These are phyloP conservation scores for Chlorella sorokiniana DNA, from an alignment of 139 green algal species.

Conservation along the genomic window DNA sequence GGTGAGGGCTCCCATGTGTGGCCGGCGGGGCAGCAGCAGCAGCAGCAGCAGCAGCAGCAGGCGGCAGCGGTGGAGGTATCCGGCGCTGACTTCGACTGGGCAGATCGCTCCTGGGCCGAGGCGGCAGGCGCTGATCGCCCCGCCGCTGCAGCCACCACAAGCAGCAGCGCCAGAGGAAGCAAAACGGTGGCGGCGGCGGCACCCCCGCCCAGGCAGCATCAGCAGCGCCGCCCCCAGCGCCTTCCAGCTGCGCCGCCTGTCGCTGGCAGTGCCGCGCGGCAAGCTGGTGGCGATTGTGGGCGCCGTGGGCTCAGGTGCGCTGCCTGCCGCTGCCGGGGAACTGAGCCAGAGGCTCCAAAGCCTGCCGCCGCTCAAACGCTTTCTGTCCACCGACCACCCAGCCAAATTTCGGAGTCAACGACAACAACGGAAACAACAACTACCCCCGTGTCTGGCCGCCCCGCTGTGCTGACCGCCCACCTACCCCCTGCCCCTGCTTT, in stretches of 20 bases:
- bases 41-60: not conserved
- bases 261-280: conserved; percentile 50
- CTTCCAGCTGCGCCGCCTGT: conserved; percentile 16
- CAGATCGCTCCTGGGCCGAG: conserved; percentile 32
- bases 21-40: not conserved
- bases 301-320: conserved; percentile 50
- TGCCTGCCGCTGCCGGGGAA: too few relatives aligned
- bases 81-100: conserved; percentile 69
- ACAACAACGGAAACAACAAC: too few relatives aligned
- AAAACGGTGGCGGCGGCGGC: not conserved
- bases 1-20: not conserved
- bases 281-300: conserved; percentile 78
- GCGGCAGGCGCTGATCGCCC: not conserved
- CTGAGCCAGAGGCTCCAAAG: too few relatives aligned
- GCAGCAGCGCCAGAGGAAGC: not conserved
- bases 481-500: not conserved
- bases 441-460: too few relatives aligned
- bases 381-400: too few relatives aligned
- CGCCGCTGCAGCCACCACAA: not conserved
- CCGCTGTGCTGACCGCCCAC: not conserved
- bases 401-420: too few relatives aligned
- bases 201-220: too few relatives aligned
- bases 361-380: too few relatives aligned
- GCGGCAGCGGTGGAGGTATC: conserved; percentile 46
- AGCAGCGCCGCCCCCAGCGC: not conserved